Evolutionary conservation across 2,329 filamentous ascomycete species (phyloP).

Genomic region (Cordyceps pruinosa): DNA sequence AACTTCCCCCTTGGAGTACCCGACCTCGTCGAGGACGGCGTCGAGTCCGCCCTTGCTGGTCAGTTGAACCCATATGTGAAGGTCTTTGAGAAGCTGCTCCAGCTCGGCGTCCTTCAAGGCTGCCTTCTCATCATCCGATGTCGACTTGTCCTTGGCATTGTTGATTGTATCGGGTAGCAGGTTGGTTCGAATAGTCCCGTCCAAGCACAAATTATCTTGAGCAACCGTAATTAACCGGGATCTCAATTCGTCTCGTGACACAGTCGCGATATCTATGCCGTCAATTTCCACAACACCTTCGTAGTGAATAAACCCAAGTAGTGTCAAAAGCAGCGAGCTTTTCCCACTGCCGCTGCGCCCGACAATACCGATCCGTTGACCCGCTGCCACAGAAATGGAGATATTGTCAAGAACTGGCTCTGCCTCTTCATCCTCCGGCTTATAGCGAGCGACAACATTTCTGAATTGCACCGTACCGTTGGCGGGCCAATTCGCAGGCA

Average conservation of each 20-base stretch:
- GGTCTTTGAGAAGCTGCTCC: too few species aligned
- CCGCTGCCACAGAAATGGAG: background rate
- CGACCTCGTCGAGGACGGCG: slow-evolving; percentile 7
- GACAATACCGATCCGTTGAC: background rate
- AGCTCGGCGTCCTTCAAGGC: too few species aligned
- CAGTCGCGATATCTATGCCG: slow-evolving; percentile 30
- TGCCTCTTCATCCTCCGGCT: background rate
- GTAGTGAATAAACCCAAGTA: background rate
- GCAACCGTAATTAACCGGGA: slow-evolving; percentile 35
- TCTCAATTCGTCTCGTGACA: slow-evolving; percentile 34
- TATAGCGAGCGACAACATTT: background rate
- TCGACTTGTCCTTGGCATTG: too few species aligned
- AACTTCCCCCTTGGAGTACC: slow-evolving; percentile 16
- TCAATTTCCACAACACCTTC: slow-evolving; percentile 33
- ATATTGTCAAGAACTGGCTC: background rate
- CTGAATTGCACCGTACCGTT: background rate
- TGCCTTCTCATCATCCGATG: too few species aligned
- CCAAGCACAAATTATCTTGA: slow-evolving; percentile 38
- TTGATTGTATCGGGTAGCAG: slow-evolving; percentile 19
- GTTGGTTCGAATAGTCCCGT: slow-evolving; percentile 36
- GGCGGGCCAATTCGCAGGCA: background rate
- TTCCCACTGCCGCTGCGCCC: background rate
- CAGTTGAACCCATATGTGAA: too few species aligned
- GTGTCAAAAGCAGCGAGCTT: background rate
- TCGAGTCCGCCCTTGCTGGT: slow-evolving; percentile 15